Evolutionary conservation across 1,284 basidiomycete genomes (phyloP), one percentile per base, ranked within the genome.

Genomic region (Tetrapyrgos nigripes): DNA sequence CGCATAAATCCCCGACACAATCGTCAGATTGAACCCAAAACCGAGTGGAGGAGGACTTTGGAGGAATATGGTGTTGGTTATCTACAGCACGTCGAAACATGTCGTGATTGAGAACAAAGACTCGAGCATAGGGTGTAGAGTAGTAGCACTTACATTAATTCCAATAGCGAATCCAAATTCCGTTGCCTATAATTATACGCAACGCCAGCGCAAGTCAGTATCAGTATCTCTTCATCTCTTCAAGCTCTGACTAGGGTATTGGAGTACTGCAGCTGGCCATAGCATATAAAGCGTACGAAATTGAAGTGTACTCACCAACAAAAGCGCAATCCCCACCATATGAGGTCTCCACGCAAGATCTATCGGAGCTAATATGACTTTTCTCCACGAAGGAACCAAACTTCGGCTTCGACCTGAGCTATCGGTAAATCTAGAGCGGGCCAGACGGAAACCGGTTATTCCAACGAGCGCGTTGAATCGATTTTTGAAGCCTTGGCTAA

Each of bases 151-250:
- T 45, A 84, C 84, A 60, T 85, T 85, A 62, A 85, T 82, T 23
- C 83, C 83, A 51, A 84, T 83, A 37, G 70, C 66, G 65, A 83
- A 84, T 1, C 82, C 82, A 64, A 84, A 83, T 1, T 81, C 47
- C 58, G 77, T 64, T 35, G 73, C 76, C 74, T 76, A 52, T 33
- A 47, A 21, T 17, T 28, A 27, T 21, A 14, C 29, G 29, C n/a
- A 33, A 33, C 14, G 46, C 4, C n/a, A 17, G 40, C n/a, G n/a
- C n/a, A n/a, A n/a, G n/a, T n/a, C n/a, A n/a, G 9, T 52, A 28
- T 3, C 11, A 10, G 27, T n/a, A n/a, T n/a, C n/a, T n/a, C n/a
- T n/a, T n/a, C n/a, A n/a, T n/a, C n/a, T n/a, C n/a, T n/a, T n/a
- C n/a, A n/a, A n/a, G n/a, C n/a, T n/a, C n/a, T n/a, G n/a, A n/a